Base-by-base conservation (phyloP, 164 flowering plant genomes). In the Saururus chinensis region DNA sequence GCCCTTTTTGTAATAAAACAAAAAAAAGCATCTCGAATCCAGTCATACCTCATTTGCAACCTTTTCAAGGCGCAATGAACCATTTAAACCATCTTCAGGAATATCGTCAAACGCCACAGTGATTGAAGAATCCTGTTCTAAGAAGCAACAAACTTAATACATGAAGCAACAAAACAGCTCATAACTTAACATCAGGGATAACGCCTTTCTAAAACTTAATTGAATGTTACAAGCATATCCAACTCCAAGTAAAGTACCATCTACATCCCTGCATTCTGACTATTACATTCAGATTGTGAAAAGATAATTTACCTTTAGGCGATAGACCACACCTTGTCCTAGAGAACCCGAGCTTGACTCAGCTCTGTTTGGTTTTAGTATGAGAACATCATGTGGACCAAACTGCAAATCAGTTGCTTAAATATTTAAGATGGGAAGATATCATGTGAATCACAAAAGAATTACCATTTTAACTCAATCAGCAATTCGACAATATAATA, bases 261-360 rank as follows among this genome's bases (percentile, higher is more conserved):
- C 4, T 30, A 6, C 37, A 30, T 30, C 6, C 6, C 37, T 30
- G 37, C 37, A 30, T 2, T 30, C 37, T 30, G 37, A 30, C 2
- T 30, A 30, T 30, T 30, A 30, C 37, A 6, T 6, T 30, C 37
- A 30, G 4, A 45, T 45, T 17, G 17, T 17, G 17, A 45, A 45
- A 45, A 17, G 17, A n/a, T 42, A 35, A 19, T 66, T 60, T 76
- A 93, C 99, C 96, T 90, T 95, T 40, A 91, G 75, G 53, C 95
- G 88, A 75, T 95, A 95, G 68, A 91, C 95, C 16, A 95, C 95
- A 66, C 99, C 99, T 81, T 88, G 99, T 23, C 97, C 99, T 71
- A 95, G 88, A 45, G 95, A 67, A 76, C 90, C 86, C 57, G 93
- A 85, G 24, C 92, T 95, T 41, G 71, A 45, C 71, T 91, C 99